phyloP scores from a whole-genome alignment of 192 early-diverging fungal genomes.

The Bifiguratus adelaidae region DNA sequence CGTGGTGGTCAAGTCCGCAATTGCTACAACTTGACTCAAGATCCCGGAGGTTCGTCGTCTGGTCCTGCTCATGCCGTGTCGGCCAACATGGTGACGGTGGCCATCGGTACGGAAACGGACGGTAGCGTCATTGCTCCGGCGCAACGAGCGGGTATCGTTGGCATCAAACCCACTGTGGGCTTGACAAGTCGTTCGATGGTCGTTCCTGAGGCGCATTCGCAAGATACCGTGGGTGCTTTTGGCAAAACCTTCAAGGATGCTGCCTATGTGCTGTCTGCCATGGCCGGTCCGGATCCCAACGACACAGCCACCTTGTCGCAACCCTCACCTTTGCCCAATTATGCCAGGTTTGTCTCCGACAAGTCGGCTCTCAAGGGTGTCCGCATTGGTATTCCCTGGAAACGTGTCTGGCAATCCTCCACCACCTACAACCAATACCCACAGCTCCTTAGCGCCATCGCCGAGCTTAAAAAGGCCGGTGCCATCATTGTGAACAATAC shows the following conservation, averaged over 20 bases:
- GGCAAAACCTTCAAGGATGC: constrained; percentile 18
- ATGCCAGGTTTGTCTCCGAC: too few relatives aligned
- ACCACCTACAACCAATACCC: not conserved
- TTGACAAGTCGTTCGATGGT: constrained; percentile 36
- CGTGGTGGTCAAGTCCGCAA: constrained; percentile 20
- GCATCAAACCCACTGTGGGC: constrained; percentile 52
- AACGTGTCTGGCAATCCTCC: too few relatives aligned
- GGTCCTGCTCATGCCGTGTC: constrained; percentile 10
- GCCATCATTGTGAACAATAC: not conserved
- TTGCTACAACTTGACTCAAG: constrained; percentile 1
- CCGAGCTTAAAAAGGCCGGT: not conserved
- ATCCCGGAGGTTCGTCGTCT: constrained; percentile 8
- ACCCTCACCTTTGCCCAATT: too few relatives aligned
- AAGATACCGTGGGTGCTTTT: constrained; percentile 43
- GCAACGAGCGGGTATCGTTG: constrained; percentile 36
- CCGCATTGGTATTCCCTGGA: constrained; percentile 3
- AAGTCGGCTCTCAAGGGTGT: constrained; percentile 1
- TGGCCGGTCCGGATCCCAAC: constrained; percentile 4
- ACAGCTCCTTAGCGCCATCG: not conserved
- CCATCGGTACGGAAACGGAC: constrained; percentile 47
- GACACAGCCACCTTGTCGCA: constrained; percentile 14
- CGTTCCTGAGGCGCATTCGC: constrained; percentile 33
- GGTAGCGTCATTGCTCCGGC: constrained; percentile 43
- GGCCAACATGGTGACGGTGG: constrained; percentile 6
- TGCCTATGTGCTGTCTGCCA: constrained; percentile 14